Evolutionary conservation across 78 protist species (phyloP).

Genomic region (Thecamonas trahens): DNA sequence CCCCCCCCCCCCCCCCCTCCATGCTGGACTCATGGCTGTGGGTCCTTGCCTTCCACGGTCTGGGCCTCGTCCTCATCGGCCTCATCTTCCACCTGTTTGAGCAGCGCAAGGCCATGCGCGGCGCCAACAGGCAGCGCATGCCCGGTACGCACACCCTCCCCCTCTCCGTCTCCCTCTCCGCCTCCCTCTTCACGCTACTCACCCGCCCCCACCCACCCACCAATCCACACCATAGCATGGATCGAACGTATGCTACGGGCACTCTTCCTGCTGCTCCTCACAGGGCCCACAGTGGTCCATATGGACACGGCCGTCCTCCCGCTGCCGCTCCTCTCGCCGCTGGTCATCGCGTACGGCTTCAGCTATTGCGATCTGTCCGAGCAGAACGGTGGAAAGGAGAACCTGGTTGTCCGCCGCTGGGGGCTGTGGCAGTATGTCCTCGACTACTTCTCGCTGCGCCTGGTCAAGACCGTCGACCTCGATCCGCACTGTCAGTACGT

Average conservation of each 20-base stretch:
- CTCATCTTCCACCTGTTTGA: background rate
- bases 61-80: background rate
- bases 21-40: too few relatives aligned
- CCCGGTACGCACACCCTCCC: background rate
- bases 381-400: background rate
- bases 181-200: background rate
- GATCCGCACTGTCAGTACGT: constrained; percentile 1
- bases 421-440: background rate
- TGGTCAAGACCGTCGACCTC: background rate
- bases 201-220: background rate
- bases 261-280: background rate
- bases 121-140: background rate
- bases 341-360: background rate
- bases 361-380: background rate
- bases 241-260: background rate
- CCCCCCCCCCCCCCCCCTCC: too few relatives aligned
- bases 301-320: background rate
- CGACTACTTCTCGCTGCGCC: background rate
- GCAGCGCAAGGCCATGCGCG: constrained; percentile 3
- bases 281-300: background rate
- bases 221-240: background rate
- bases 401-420: background rate
- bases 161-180: background rate
- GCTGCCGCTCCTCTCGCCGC: background rate
- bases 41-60: too few relatives aligned